A percentile compares a stretch with the other conserved stretches of the same genome.
Evolutionary conservation across 441 rosid species (phyloP).

Genomic region (Hypseocharis bilobata): DNA sequence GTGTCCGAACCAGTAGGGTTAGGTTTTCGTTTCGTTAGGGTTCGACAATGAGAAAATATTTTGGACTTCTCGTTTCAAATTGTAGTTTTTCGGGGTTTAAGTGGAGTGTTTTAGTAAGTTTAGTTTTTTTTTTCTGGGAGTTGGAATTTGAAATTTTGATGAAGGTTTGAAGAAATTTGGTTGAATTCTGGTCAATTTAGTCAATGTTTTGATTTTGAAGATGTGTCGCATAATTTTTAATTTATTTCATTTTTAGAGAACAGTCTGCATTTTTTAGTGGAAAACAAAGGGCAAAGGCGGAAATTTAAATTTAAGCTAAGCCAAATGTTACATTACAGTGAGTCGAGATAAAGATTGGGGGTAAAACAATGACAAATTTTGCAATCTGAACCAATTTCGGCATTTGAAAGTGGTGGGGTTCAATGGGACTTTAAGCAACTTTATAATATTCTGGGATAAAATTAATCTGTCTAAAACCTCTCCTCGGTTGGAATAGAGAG

Average conservation of each 20-base stretch:
- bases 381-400: not conserved
- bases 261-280: not conserved
- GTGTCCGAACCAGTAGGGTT: conserved; percentile 16
- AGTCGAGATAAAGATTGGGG: no score
- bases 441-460: not conserved
- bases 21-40: not conserved
- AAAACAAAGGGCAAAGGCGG: not conserved
- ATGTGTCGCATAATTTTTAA: not conserved
- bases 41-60: not conserved
- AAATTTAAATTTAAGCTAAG: not conserved
- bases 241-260: not conserved
- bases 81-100: not conserved
- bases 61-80: not conserved
- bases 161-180: conserved; percentile 9
- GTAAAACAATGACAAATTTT: not conserved
- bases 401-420: not conserved
- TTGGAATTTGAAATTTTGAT: not conserved
- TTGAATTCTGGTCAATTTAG: conserved; percentile 28
- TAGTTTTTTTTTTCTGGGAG: not conserved
- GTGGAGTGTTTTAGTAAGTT: conserved; percentile 3
- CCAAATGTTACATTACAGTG: not conserved
- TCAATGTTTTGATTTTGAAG: not conserved
- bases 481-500: not conserved
- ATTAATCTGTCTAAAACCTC: not conserved
- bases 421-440: not conserved